These are phyloP conservation scores for Rhizoclosmatium globosum DNA, from an alignment of 192 early-diverging fungal species.

Conservation along the genomic window DNA sequence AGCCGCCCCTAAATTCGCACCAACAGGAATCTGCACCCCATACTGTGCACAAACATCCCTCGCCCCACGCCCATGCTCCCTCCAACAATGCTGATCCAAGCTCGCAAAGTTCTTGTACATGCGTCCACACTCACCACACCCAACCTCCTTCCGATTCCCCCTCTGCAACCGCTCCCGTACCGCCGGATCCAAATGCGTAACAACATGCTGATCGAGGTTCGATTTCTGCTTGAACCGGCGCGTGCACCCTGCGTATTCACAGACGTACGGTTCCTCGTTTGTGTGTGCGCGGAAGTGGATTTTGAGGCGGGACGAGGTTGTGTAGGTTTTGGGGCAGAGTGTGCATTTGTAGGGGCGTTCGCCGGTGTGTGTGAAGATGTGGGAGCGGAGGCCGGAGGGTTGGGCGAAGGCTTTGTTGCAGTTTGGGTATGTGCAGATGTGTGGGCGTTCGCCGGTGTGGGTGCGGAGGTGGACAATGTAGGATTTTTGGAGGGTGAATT, in stretches of 20 bases:
- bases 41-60: neutral
- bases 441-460: conserved; percentile 88
- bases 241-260: conserved; percentile 23
- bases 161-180: conserved; percentile 5
- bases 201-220: conserved; percentile 36
- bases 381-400: conserved; percentile 44
- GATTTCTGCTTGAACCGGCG: conserved; percentile 41
- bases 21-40: neutral
- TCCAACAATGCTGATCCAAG: conserved; percentile 37
- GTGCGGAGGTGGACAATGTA: conserved; percentile 74
- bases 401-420: conserved; percentile 78
- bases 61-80: conserved; percentile 16
- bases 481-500: conserved; percentile 58
- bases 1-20: neutral
- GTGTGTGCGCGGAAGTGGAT: conserved; percentile 38
- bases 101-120: conserved; percentile 30
- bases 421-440: conserved; percentile 76
- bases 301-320: conserved; percentile 33
- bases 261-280: conserved; percentile 35
- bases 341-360: conserved; percentile 39
- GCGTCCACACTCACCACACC: conserved; percentile 25
- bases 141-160: conserved; percentile 30
- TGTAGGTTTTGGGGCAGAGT: conserved; percentile 36
- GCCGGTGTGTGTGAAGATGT: conserved; percentile 41
- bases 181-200: conserved; percentile 33